Evolutionary conservation across 2,329 filamentous ascomycete genomes (phyloP).

Genomic region (Colletotrichum godetiae): DNA sequence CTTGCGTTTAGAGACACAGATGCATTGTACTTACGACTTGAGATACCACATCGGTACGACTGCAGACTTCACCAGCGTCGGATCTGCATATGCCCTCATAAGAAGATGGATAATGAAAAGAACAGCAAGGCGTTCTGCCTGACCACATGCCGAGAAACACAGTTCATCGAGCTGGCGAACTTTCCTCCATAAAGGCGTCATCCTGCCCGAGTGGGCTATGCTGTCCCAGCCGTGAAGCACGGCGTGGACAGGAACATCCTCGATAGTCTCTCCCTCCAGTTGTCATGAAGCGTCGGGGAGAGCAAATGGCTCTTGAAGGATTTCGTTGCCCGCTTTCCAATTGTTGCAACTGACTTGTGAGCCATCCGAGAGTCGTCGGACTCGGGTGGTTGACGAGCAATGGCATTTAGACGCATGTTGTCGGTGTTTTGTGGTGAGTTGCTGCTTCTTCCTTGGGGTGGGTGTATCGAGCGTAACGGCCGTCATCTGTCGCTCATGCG

Average conservation of each 20-base stretch:
- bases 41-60: slow-evolving; percentile 18
- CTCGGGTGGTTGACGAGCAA: neutral
- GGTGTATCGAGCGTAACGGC: neutral
- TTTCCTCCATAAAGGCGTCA: slow-evolving; percentile 43
- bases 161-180: slow-evolving; percentile 40
- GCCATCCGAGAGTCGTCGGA: slow-evolving; percentile 14
- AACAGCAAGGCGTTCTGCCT: slow-evolving; percentile 39
- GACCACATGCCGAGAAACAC: slow-evolving; percentile 36
- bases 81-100: slow-evolving; percentile 42
- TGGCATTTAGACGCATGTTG: neutral
- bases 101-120: slow-evolving; percentile 41
- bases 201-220: slow-evolving; percentile 38
- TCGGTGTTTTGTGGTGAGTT: neutral
- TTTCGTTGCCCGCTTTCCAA: slow-evolving; percentile 42
- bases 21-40: slow-evolving; percentile 12
- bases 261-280: slow-evolving; percentile 38
- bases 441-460: neutral
- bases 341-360: slow-evolving; percentile 34
- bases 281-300: slow-evolving; percentile 30
- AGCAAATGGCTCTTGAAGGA: slow-evolving; percentile 10
- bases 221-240: slow-evolving; percentile 44
- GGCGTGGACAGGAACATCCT: slow-evolving; percentile 42
- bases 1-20: neutral
- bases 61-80: slow-evolving; percentile 15
- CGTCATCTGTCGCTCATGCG: neutral